A percentile compares a stretch with the other conserved stretches of the same genome.
Evolutionary conservation across 1,139 yeast genomes (phyloP).

Genomic region (Protomyces pachydermus): DNA sequence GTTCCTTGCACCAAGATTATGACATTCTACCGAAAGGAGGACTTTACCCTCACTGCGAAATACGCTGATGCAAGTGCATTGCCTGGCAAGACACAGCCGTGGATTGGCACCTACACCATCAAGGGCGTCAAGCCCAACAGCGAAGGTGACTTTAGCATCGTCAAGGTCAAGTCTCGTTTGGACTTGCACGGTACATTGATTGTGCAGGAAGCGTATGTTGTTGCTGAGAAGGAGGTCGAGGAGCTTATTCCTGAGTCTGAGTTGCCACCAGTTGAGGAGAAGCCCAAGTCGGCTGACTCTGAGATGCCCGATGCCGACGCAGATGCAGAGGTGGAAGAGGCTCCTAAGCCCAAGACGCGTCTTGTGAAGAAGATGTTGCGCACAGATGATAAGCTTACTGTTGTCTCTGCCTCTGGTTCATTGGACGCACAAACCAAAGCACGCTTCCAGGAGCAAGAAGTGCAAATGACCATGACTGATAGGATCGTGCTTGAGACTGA

Average conservation of each 20-base stretch:
- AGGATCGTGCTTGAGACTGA: slow-evolving; percentile 97
- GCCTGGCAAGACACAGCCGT: slow-evolving; percentile 60
- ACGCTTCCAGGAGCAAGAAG: slow-evolving; percentile 71
- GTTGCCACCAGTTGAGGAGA: slow-evolving; percentile 42
- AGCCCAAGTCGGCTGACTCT: slow-evolving; percentile 48
- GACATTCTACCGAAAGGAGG: slow-evolving; percentile 86
- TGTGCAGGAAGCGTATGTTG: slow-evolving; percentile 90
- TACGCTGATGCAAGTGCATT: slow-evolving; percentile 72
- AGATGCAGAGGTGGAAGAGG: slow-evolving; percentile 50
- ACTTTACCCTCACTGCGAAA: slow-evolving; percentile 79
- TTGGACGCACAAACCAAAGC: slow-evolving; percentile 57
- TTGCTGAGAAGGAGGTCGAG: slow-evolving; percentile 83
- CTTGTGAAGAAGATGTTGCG: slow-evolving; percentile 91
- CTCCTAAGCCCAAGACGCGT: slow-evolving; percentile 51
- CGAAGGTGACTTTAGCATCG: slow-evolving; percentile 74
- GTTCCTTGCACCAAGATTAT: slow-evolving; percentile 95
- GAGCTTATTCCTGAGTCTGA: slow-evolving; percentile 48
- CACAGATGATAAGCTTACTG: slow-evolving; percentile 64
- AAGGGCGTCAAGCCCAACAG: slow-evolving; percentile 76
- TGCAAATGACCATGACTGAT: slow-evolving; percentile 78
- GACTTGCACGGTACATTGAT: slow-evolving; percentile 95
- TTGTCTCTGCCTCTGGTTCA: slow-evolving; percentile 59
- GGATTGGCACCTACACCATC: slow-evolving; percentile 79
- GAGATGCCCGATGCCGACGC: slow-evolving; percentile 40
- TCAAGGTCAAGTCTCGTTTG: slow-evolving; percentile 90